Evolutionary conservation across 495 filamentous ascomycete species (phyloP).

Genomic region (Barbatosphaeria neglecta): DNA sequence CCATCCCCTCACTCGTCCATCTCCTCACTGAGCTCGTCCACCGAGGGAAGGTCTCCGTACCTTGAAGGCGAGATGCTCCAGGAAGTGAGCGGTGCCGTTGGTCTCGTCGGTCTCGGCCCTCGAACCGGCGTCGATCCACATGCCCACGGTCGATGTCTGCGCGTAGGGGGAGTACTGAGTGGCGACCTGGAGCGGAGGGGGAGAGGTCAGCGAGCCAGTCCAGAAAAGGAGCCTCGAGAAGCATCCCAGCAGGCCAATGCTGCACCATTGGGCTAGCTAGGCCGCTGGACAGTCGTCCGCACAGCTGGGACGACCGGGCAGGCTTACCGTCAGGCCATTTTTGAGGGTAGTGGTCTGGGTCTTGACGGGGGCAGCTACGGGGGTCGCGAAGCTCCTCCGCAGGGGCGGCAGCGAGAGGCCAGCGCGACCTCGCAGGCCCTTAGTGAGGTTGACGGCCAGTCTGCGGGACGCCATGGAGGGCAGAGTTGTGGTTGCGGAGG

Average conservation of each 20-base stretch:
- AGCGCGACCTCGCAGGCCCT: slow-evolving; percentile 72
- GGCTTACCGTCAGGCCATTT: slow-evolving; percentile 90
- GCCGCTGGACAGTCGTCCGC: too few species aligned
- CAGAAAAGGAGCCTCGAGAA: too few species aligned
- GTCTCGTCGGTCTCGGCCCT: slow-evolving; percentile 96
- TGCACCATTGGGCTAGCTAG: too few species aligned
- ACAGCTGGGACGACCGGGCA: too few species aligned
- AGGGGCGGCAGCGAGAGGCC: slow-evolving; percentile 57
- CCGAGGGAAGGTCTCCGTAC: too few species aligned
- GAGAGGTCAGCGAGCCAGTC: slow-evolving; percentile 25
- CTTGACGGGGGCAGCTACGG: slow-evolving; percentile 54
- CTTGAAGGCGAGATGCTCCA: slow-evolving; percentile 99
- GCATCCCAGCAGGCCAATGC: too few species aligned
- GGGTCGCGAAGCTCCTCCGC: slow-evolving; percentile 76
- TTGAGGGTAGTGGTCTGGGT: slow-evolving; percentile 91
- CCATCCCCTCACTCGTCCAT: too few species aligned
- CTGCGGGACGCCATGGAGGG: slow-evolving; percentile 83
- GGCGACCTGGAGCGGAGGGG: slow-evolving; percentile 56
- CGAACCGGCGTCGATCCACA: slow-evolving; percentile 99
- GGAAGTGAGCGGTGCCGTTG: slow-evolving; percentile 98
- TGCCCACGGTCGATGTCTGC: slow-evolving; percentile 94
- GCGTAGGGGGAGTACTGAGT: slow-evolving; percentile 97
- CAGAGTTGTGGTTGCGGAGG: slow-evolving; percentile 18
- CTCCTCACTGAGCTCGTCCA: too few species aligned
- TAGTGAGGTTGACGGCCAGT: slow-evolving; percentile 78